Base-by-base conservation (phyloP, 441 rosid genomes). In the Populus hybrid region DNA sequence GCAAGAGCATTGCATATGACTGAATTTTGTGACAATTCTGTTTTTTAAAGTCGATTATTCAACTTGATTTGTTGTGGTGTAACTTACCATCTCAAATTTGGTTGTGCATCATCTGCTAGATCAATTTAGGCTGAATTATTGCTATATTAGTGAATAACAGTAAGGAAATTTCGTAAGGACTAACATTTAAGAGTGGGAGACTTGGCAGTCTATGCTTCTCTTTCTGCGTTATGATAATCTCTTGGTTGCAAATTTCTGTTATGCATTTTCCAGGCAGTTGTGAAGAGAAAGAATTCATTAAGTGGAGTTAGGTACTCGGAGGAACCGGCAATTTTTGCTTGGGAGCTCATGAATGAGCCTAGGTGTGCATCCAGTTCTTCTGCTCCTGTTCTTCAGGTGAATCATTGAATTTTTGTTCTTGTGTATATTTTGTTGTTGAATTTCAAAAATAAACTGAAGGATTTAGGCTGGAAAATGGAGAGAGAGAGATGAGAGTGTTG, bases 341-440 rank as follows among this genome's bases (percentile, higher is more conserved):
- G 91, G 89, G 91, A 88, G 76, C 87, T 88, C 24, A 88, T 88
- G 80, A 86, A 88, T 70, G 91, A 88, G 80, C 91, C 89, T 29
- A 86, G 89, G 7, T 85, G 91, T 77, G 80, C 72, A 63, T 83
- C 85, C 42, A 84, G 65, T 78, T 79, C 87, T 2, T 88, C 85
- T 35, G 83, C 87, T 8, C 72, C 79, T 70, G 69, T 81, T 79
- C 88, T 88, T 77, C 89, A 85, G 88, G 91, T 88, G 68, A 82
- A 68, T 14, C 42, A 59, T 71, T 42, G 23, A 56, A 18, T 66
- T 71, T 65, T 7, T 21, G 11, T 69, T 77, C 26, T 45, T 63
- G 4, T 16, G 21, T 69, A n/a, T 28, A 31, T 24, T 72, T 74
- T 16, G 21, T 42, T 50, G 65, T 68, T 11, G 31, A 24, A 69